Evolutionary conservation across 257 asterid species (phyloP), one percentile per base, ranked within the genome.

Genomic region (Misopates orontium): DNA sequence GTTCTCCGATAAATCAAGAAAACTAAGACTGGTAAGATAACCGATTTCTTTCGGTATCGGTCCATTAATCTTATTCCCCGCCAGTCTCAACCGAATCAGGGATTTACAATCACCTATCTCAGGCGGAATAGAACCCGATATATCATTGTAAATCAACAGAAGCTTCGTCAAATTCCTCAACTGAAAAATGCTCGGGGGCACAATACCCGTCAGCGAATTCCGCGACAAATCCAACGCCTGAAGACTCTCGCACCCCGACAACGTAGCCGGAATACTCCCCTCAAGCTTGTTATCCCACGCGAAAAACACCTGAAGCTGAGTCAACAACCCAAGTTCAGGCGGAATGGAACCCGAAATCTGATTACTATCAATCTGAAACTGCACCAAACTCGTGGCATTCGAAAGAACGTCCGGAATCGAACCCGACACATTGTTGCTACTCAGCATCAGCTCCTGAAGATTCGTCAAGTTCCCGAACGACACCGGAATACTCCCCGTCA

Each of bases 211-310:
- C 1, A 89, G 76, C 24, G 72, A 74, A 67, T 89, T 89, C 8
- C 75, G 85, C 1, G 95, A 84, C 58, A 89, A 80, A 66, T 89
- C 96, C 78, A 89, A 64, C 16, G 90, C 87, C 47, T 85, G 93
- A 17, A 89, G 89, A 84, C 91, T 87, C 54, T 57, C 50, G 77
- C 91, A 83, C 41, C 89, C 87, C 1, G 86, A 83, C 60, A 89
- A 56, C 7, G 78, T 75, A 4, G 73, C 59, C 10, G 96, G 95
- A 63, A 89, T 82, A 61, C 77, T 82, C 24, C 96, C 96, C 16
- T 84, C 80, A 22, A 89, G 86, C 85, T 77, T 84, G 77, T 89
- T 89, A 66, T 83, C 85, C 96, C 96, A 89, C 1, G 89, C 95
- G 32, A 86, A 87, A 68, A 89, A 85, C 31, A 89, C 84, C 18